A percentile compares a stretch with the other conserved stretches of the same genome.
Conservation (phyloP, 176 grass and related monocot species). For the Eremochloa ophiuroides region DNA sequence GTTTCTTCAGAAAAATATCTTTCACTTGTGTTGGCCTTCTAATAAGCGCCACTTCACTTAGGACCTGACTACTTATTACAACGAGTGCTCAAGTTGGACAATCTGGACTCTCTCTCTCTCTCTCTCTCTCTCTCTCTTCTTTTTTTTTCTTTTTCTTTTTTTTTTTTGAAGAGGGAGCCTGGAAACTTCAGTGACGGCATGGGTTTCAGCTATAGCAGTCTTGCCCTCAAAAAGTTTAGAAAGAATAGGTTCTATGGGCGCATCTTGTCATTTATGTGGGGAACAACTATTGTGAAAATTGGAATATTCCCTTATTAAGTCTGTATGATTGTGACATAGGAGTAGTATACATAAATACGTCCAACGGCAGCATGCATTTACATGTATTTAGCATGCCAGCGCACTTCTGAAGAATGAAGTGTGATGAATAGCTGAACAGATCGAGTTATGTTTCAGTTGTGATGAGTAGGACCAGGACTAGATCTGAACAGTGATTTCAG, state of each 20-base stretch:
- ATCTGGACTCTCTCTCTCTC: too few relatives aligned
- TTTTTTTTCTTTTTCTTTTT: too few relatives aligned
- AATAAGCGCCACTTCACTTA: neutral
- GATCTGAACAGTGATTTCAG: neutral
- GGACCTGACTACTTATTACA: neutral
- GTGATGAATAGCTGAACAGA: neutral
- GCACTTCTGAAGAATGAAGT: constrained; percentile 15
- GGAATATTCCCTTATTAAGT: neutral
- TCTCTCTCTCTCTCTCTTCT: too few relatives aligned
- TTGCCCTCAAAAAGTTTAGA: neutral
- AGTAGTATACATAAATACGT: neutral
- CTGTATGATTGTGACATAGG: neutral
- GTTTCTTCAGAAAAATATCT: neutral
- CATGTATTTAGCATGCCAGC: constrained; percentile 12
- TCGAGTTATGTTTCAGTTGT: neutral
- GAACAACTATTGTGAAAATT: neutral
- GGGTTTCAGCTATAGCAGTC: neutral
- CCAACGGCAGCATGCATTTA: neutral
- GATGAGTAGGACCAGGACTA: neutral
- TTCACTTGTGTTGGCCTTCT: neutral
- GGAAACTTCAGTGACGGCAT: neutral
- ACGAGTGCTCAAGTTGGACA: neutral
- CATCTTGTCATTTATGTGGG: neutral
- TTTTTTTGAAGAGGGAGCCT: neutral
- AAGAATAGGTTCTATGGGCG: neutral